phyloP scores from a whole-genome alignment of 179 eudicot species.

The Beta macrorhiza region DNA sequence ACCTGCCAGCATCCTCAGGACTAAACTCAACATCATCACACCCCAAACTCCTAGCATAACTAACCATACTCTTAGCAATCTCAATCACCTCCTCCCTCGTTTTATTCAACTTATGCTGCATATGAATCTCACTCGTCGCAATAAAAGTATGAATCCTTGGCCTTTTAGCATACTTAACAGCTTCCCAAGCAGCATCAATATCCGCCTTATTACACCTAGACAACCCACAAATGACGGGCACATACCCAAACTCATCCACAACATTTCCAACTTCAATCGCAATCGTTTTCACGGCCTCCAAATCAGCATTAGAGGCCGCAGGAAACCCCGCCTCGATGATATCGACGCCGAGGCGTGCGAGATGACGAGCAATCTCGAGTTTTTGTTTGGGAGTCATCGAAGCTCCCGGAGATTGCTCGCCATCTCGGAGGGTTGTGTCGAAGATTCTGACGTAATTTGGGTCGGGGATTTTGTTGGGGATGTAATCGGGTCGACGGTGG shows the following conservation, averaged over 20 bases:
- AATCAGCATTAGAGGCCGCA: conserved; percentile 73
- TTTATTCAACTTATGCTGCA: conserved; percentile 83
- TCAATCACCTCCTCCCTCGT: conserved; percentile 68
- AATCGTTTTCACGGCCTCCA: conserved; percentile 69
- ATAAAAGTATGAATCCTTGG: conserved; percentile 90
- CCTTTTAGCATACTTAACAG: conserved; percentile 65
- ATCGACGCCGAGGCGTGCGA: conserved; percentile 78
- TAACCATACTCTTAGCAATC: conserved; percentile 76
- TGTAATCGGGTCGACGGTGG: conserved; percentile 53
- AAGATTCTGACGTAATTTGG: conserved; percentile 68
- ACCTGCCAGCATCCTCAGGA: conserved; percentile 99
- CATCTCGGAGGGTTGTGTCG: conserved; percentile 90
- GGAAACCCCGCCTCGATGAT: conserved; percentile 92
- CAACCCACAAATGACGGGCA: conserved; percentile 86
- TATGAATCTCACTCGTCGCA: conserved; percentile 89
- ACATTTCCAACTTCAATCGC: conserved; percentile 67
- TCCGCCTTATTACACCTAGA: conserved; percentile 81
- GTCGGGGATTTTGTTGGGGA: conserved; percentile 64
- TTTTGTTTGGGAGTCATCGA: conserved; percentile 82
- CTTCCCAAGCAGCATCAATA: conserved; percentile 84
- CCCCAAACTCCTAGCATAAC: conserved; percentile 85
- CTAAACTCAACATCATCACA: conserved; percentile 91
- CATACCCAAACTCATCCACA: conserved; percentile 49
- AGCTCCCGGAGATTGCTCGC: conserved; percentile 97
- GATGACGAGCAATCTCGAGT: conserved; percentile 75